Evolutionary conservation across 2,329 filamentous ascomycete genomes (phyloP).

Genomic region (Aspergillus sp.): DNA sequence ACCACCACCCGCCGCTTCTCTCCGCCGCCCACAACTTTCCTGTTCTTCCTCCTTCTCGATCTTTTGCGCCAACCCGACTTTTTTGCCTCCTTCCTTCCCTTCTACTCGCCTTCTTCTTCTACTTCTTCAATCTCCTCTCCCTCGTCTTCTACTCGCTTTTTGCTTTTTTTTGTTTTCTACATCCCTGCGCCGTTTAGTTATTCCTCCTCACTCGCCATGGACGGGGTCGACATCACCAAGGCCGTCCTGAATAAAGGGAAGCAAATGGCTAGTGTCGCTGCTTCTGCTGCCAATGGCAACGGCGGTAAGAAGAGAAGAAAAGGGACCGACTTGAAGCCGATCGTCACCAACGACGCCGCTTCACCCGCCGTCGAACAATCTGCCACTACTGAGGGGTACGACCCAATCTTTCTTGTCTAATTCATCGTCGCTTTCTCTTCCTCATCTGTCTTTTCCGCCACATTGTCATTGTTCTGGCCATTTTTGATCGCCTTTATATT

Average conservation of each 20-base stretch:
- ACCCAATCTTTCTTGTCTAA: conserved; percentile 3
- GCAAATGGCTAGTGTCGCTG: conserved; percentile 55
- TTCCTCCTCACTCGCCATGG: conserved; percentile 48
- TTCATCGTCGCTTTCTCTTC: conserved; percentile 1
- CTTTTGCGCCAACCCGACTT: conserved; percentile 6
- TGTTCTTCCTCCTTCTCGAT: not conserved
- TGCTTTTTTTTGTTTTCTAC: not conserved
- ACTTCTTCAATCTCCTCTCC: conserved; percentile 1
- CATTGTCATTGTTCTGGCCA: not conserved
- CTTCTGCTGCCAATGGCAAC: conserved; percentile 53
- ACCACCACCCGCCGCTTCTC: conserved; percentile 3
- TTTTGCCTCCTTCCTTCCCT: conserved; percentile 1
- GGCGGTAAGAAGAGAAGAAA: conserved; percentile 66
- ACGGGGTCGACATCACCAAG: conserved; percentile 64
- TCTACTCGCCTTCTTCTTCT: conserved; percentile 3
- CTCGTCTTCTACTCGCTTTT: not conserved
- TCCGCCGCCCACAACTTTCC: not conserved
- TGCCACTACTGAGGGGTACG: conserved; percentile 48
- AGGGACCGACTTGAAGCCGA: conserved; percentile 63
- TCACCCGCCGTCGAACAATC: conserved; percentile 42
- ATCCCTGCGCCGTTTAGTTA: not conserved
- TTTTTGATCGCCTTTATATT: not conserved
- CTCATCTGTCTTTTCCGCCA: not conserved
- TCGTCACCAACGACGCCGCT: conserved; percentile 61
- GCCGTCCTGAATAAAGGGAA: conserved; percentile 66